These are phyloP conservation scores for Uronychia setigera DNA, from an alignment of 73 alveolate species.

Conservation along the genomic window DNA sequence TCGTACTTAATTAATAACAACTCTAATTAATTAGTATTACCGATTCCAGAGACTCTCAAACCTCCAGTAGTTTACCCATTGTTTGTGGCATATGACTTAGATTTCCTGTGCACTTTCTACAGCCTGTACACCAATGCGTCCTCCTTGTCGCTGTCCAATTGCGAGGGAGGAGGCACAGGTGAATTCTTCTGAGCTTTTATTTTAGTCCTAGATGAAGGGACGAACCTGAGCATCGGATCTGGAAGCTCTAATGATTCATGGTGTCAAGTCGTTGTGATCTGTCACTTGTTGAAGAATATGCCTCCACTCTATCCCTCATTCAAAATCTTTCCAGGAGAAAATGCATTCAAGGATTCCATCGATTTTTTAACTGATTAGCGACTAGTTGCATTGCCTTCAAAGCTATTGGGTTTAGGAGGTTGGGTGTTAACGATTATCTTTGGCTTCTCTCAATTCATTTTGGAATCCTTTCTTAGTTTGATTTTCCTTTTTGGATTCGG, in stretches of 20 bases:
- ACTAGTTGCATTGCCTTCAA: neutral
- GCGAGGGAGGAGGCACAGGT: neutral
- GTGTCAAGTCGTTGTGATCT: neutral
- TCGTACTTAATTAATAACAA: too few relatives aligned
- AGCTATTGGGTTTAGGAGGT: neutral
- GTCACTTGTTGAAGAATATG: neutral
- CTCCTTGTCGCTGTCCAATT: neutral
- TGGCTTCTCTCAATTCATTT: neutral
- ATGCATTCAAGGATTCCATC: neutral
- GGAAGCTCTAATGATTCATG: neutral
- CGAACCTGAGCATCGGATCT: too few relatives aligned
- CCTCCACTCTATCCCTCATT: neutral
- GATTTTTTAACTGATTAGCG: neutral
- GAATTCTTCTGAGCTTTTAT: neutral
- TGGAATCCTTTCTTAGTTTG: neutral
- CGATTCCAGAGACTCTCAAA: too few relatives aligned
- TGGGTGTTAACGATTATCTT: neutral
- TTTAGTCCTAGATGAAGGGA: too few relatives aligned
- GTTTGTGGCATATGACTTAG: too few relatives aligned
- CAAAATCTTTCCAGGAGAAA: too few relatives aligned
- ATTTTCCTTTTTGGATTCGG: neutral
- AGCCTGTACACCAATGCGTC: too few relatives aligned
- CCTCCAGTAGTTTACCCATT: too few relatives aligned
- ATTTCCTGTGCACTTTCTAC: too few relatives aligned
- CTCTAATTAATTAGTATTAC: too few relatives aligned